A percentile compares a stretch with the other conserved stretches of the same genome.
Conservation (phyloP, 2,329 filamentous ascomycete species). For the Aspergillus ruber region DNA sequence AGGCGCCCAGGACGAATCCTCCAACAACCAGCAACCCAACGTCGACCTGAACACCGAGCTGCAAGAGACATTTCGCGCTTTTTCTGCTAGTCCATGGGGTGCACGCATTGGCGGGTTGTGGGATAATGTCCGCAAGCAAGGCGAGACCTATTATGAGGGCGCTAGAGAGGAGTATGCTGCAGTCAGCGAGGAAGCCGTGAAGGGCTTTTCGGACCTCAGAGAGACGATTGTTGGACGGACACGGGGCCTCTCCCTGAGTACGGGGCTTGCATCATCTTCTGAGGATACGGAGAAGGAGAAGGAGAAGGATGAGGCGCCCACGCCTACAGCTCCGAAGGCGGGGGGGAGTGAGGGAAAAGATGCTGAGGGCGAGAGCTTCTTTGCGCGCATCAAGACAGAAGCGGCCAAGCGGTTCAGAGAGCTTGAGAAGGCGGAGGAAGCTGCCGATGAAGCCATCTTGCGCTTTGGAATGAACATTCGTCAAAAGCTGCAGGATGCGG, state of each 20-base stretch:
- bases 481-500: slow-evolving; percentile 83
- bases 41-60: slow-evolving; percentile 74
- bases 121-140: slow-evolving; percentile 88
- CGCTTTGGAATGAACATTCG: slow-evolving; percentile 85
- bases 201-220: slow-evolving; percentile 67
- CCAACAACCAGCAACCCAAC: slow-evolving; percentile 25
- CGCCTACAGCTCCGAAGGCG: slow-evolving; percentile 19
- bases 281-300: slow-evolving; percentile 18
- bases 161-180: slow-evolving; percentile 73
- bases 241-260: slow-evolving; percentile 62
- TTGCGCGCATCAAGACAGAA: slow-evolving; percentile 68
- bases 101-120: slow-evolving; percentile 80
- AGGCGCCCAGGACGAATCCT: slow-evolving; percentile 42
- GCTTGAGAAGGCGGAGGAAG: slow-evolving; percentile 86
- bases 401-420: slow-evolving; percentile 80
- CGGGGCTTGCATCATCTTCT: slow-evolving; percentile 16
- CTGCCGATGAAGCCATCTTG: slow-evolving; percentile 88
- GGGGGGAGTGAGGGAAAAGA: slow-evolving; percentile 10
- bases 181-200: slow-evolving; percentile 72
- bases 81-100: slow-evolving; percentile 88
- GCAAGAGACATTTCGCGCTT: slow-evolving; percentile 90
- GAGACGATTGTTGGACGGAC: slow-evolving; percentile 66
- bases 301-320: slow-evolving; percentile 22
- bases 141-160: slow-evolving; percentile 81
- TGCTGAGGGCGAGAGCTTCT: slow-evolving; percentile 52